A percentile compares a stretch with the other conserved stretches of the same genome.
Conservation (phyloP, 2,329 filamentous ascomycete species). For the Aspergillus hortae region DNA sequence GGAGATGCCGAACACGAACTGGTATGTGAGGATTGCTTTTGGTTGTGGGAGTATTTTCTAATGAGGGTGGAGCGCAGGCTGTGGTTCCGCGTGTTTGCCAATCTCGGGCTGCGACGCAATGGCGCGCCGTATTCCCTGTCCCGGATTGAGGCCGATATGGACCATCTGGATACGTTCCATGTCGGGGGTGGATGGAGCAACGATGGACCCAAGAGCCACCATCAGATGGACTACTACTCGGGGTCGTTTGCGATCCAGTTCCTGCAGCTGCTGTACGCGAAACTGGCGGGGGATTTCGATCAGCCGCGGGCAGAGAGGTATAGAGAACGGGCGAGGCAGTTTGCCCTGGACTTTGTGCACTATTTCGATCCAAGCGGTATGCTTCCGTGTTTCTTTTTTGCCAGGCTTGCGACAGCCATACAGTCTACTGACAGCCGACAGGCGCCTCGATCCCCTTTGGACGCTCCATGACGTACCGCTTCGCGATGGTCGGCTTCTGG, state of each 20-base stretch:
- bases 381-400: constrained; percentile 1
- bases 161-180: constrained; percentile 76
- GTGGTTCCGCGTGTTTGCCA: constrained; percentile 83
- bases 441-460: constrained; percentile 72
- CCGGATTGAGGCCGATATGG: constrained; percentile 69
- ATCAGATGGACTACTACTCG: constrained; percentile 84
- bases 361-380: constrained; percentile 68
- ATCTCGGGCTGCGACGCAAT: constrained; percentile 72
- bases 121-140: constrained; percentile 67
- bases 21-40: constrained; percentile 33
- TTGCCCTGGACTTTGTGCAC: constrained; percentile 68
- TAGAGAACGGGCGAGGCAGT: constrained; percentile 62
- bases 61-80: constrained; percentile 50
- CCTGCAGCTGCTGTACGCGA: constrained; percentile 72
- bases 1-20: constrained; percentile 66
- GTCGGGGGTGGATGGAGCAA: constrained; percentile 80
- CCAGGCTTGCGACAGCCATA: neutral
- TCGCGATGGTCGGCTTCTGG: constrained; percentile 83
- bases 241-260: constrained; percentile 80
- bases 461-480: constrained; percentile 75
- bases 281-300: constrained; percentile 64
- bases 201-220: constrained; percentile 72
- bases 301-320: constrained; percentile 65
- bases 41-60: neutral
- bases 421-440: constrained; percentile 3